Conservation (phyloP, 2,329 filamentous ascomycete genomes). For the Pseudohalonectria lignicola region DNA sequence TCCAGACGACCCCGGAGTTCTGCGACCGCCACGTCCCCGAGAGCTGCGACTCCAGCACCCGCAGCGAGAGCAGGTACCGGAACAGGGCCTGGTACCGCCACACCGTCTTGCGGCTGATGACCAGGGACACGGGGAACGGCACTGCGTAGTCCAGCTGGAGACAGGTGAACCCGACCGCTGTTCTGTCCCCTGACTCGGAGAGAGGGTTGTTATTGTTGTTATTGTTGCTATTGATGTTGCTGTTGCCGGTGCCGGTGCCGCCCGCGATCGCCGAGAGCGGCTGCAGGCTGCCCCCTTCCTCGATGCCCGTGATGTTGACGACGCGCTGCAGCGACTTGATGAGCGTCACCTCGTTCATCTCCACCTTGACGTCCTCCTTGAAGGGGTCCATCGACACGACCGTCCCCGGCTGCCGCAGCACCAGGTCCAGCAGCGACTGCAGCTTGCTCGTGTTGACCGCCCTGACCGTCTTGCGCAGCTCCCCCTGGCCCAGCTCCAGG, state of each 20-base stretch:
- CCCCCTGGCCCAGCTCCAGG: constrained; percentile 79
- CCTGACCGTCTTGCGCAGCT: constrained; percentile 87
- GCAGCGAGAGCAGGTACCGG: constrained; percentile 80
- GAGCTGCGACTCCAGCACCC: constrained; percentile 79
- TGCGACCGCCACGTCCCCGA: constrained; percentile 86
- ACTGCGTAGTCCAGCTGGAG: constrained; percentile 90
- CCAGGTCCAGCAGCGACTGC: constrained; percentile 89
- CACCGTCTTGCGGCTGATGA: constrained; percentile 93
- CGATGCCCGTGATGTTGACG: constrained; percentile 91
- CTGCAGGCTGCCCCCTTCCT: constrained; percentile 75
- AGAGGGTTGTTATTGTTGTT: no score
- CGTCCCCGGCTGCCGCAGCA: constrained; percentile 90
- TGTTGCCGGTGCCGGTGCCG: constrained; percentile 18
- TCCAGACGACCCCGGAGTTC: constrained; percentile 71
- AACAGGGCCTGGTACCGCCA: constrained; percentile 94
- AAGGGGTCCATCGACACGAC: constrained; percentile 91
- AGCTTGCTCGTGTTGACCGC: constrained; percentile 86
- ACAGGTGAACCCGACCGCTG: constrained; percentile 82
- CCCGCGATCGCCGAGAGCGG: constrained; percentile 32
- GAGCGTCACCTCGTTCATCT: constrained; percentile 90
- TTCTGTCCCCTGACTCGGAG: no score
- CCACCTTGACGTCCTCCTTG: constrained; percentile 96
- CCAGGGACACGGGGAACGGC: constrained; percentile 88
- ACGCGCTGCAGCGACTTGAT: constrained; percentile 93
- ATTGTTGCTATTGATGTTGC: constrained; percentile 57